Base-by-base conservation (phyloP, 805 yeast species). In the Lipomyces sp. region DNA sequence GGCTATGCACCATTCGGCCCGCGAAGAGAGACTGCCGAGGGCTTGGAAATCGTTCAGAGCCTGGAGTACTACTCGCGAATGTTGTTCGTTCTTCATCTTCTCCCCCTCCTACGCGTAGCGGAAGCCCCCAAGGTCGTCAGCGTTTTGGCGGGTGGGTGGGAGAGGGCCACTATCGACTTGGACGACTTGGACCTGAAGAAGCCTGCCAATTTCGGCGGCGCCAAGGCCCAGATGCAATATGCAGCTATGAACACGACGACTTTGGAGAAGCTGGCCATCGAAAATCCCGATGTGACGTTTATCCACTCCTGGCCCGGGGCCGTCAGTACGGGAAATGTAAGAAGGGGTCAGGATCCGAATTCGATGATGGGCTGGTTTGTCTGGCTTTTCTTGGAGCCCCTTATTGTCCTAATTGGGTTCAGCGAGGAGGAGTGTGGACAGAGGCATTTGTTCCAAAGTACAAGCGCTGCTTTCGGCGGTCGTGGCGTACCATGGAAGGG, bases 61-160 rank as follows among this genome's bases (percentile, higher is more conserved):
- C 54, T 50, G 54, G 54, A 50, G 54, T 50, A 50, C 54, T 50
- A 50, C 54, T 50, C 54, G 11, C 54, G 54, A 50, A 50, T 50
- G 32, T 13, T 50, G 54, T 50, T 50, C 54, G 54, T 50, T 50
- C 54, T 50, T 24, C 54, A 50, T 50, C 54, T 50, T 11, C 54
- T 50, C 54, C 54, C 54, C 54, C 54, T 50, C 54, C 54, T 50
- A 2, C 32, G 54, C 54, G 54, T 7, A 50, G 54, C 11, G 54
- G 54, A 50, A 50, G 54, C 54, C 54, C 11, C 54, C 54, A 50
- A 50, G 54, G 54, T 50, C 54, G 54, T 50, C 54, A 50, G 54
- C 54, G 54, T 50, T 11, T 1, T 1, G 54, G 54, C 32, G 54
- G 54, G 54, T 50, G 54, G 54, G 54, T 8, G 2, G 13, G 54